These are phyloP conservation scores for Boletus pseudo-olivaceus DNA, from an alignment of 768 basidiomycete genomes.

Conservation along the genomic window DNA sequence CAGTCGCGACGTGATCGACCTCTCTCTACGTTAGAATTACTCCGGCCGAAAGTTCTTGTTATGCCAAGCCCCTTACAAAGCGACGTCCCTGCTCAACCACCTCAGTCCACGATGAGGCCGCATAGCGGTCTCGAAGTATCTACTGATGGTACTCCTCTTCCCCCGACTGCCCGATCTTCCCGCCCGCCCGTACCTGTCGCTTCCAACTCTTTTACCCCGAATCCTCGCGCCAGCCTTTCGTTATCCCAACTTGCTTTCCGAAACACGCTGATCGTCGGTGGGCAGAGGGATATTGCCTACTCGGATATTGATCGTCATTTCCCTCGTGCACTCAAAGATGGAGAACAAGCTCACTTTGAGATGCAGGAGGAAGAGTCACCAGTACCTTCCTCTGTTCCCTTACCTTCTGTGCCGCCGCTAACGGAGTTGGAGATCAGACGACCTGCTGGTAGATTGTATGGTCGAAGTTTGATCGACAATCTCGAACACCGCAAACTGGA, in stretches of 20 bases:
- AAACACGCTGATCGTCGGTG: constrained; percentile 70
- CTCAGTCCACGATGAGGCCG: constrained; percentile 33
- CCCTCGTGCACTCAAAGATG: constrained; percentile 74
- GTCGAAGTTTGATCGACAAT: constrained; percentile 87
- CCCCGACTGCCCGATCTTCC: constrained; percentile 63
- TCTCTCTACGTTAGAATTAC: constrained; percentile 72
- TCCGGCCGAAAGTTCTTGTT: constrained; percentile 88
- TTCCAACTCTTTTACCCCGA: constrained; percentile 74
- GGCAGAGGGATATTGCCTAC: constrained; percentile 59
- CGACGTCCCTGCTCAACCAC: constrained; percentile 31
- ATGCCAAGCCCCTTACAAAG: constrained; percentile 88
- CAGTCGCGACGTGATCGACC: constrained; percentile 46
- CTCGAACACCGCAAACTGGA: constrained; percentile 78
- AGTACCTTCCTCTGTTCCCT: constrained; percentile 28
- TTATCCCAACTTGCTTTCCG: constrained; percentile 85
- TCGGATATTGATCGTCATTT: constrained; percentile 56
- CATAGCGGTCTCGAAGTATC: constrained; percentile 62
- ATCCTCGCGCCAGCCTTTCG: constrained; percentile 68
- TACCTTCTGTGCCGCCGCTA: constrained; percentile 29
- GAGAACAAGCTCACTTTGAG: constrained; percentile 65
- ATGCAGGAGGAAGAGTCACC: constrained; percentile 36
- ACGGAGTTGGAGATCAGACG: constrained; percentile 37
- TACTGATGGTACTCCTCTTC: constrained; percentile 65
- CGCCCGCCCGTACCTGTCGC: constrained; percentile 41
- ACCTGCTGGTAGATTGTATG: constrained; percentile 81